These are phyloP conservation scores for Cyberlindnera suaveolens DNA, from an alignment of 805 yeast species.

Conservation along the genomic window DNA sequence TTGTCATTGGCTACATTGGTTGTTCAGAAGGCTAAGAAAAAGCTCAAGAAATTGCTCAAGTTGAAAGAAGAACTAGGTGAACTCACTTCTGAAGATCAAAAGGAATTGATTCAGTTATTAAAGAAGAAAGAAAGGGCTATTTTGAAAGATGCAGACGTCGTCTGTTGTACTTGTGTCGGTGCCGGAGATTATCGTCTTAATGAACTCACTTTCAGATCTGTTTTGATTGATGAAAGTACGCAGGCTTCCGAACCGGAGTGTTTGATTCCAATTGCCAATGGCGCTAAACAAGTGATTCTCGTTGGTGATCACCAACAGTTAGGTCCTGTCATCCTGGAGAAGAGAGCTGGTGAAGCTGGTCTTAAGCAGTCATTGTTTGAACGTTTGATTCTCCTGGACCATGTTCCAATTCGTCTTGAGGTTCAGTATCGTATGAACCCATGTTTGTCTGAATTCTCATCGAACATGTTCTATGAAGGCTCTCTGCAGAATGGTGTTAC, in stretches of 20 bases:
- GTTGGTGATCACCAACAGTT: conserved; percentile 96
- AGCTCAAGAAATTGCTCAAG: conserved; percentile 50
- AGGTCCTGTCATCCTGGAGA: conserved; percentile 84
- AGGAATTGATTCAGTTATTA: conserved; percentile 34
- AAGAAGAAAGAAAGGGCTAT: conserved; percentile 43
- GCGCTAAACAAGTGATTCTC: conserved; percentile 81
- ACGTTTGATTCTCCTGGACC: conserved; percentile 75
- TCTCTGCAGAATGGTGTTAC: conserved; percentile 88
- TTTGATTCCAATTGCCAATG: conserved; percentile 81
- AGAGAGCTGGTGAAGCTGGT: conserved; percentile 81
- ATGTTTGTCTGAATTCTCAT: conserved; percentile 75
- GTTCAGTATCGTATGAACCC: conserved; percentile 98
- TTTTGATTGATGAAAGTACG: conserved; percentile 86
- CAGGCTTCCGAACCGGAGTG: conserved; percentile 94
- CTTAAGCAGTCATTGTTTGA: conserved; percentile 83
- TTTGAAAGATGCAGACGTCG: conserved; percentile 60
- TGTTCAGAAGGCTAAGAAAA: conserved; percentile 41
- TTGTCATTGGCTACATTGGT: conserved; percentile 54
- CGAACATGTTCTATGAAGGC: conserved; percentile 91
- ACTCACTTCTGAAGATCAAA: conserved; percentile 48
- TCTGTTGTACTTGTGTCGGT: conserved; percentile 89
- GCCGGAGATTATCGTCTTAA: conserved; percentile 73
- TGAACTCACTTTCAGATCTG: conserved; percentile 58
- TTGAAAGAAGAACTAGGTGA: conserved; percentile 66
- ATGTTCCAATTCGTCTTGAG: conserved; percentile 77